These are phyloP conservation scores for Porcisia deanei DNA, from an alignment of 208 protist species.

Conservation along the genomic window DNA sequence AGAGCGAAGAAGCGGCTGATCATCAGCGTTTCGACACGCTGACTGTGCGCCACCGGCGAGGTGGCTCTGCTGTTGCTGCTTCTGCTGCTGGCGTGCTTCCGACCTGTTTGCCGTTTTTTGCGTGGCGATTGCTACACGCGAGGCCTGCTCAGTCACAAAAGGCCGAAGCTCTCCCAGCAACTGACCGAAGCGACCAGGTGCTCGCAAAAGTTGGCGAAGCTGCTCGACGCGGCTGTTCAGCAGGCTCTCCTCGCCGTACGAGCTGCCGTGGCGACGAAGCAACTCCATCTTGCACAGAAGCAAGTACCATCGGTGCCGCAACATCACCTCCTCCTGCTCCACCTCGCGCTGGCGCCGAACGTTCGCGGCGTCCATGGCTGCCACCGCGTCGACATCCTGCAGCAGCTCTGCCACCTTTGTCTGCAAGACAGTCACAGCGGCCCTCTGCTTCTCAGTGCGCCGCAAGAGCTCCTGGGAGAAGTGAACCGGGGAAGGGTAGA, in stretches of 20 bases:
- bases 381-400: conserved; percentile 41
- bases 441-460: conserved; percentile 63
- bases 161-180: conserved; percentile 51
- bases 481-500: conserved; percentile 67
- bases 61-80: conserved; percentile 3
- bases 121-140: conserved; percentile 35
- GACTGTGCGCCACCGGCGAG: background rate
- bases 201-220: conserved; percentile 50
- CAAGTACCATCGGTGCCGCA: conserved; percentile 56
- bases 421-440: conserved; percentile 35
- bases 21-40: conserved; percentile 5
- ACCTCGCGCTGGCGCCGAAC: conserved; percentile 33
- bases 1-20: conserved; percentile 32
- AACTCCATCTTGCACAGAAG: conserved; percentile 59
- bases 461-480: conserved; percentile 71
- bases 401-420: conserved; percentile 41
- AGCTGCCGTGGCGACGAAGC: conserved; percentile 43
- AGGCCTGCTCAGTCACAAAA: conserved; percentile 46
- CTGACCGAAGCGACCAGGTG: conserved; percentile 46
- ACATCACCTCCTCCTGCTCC: conserved; percentile 60
- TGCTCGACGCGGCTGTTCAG: conserved; percentile 37
- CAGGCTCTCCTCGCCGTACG: conserved; percentile 42
- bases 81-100: conserved; percentile 8
- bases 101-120: conserved; percentile 7
- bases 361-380: conserved; percentile 49